phyloP scores from a whole-genome alignment of 2,329 filamentous ascomycete species.

The Diplocarpon rosae region DNA sequence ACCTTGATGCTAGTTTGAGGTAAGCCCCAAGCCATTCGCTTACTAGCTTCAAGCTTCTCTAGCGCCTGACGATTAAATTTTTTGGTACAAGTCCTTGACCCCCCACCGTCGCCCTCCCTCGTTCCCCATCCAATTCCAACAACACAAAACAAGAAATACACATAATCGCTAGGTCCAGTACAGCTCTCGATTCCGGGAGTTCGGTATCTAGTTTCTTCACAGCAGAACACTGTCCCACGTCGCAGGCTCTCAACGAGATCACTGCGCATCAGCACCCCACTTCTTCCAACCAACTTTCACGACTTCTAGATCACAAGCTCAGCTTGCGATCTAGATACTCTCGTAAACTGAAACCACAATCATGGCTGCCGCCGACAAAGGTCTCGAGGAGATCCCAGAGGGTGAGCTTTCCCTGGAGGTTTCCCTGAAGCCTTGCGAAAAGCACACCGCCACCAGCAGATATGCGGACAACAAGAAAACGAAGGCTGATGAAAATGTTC shows the following conservation, averaged over 20 bases:
- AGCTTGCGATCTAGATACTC: conserved; percentile 64
- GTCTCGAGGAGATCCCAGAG: conserved; percentile 96
- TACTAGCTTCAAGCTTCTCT: not conserved
- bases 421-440: conserved; percentile 9
- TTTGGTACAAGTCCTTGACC: not conserved
- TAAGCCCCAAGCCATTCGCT: not conserved
- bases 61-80: conserved; percentile 4
- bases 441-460: conserved; percentile 18
- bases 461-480: conserved; percentile 6
- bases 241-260: conserved; percentile 26
- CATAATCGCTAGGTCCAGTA: conserved; percentile 24
- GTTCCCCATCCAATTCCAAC: conserved; percentile 14
- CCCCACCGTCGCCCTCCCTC: conserved; percentile 3
- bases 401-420: conserved; percentile 50
- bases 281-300: conserved; percentile 27
- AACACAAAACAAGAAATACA: conserved; percentile 12
- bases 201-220: conserved; percentile 37
- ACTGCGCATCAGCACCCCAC: conserved; percentile 24
- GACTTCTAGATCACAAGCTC: conserved; percentile 57
- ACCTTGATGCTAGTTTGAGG: not conserved
- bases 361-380: conserved; percentile 91
- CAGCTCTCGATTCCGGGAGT: conserved; percentile 34
- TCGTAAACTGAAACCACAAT: conserved; percentile 54
- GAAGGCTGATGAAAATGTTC: conserved; percentile 14
- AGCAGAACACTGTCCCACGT: conserved; percentile 14